Base-by-base conservation (phyloP, 2,329 filamentous ascomycete genomes). In the Fusarium longipes region DNA sequence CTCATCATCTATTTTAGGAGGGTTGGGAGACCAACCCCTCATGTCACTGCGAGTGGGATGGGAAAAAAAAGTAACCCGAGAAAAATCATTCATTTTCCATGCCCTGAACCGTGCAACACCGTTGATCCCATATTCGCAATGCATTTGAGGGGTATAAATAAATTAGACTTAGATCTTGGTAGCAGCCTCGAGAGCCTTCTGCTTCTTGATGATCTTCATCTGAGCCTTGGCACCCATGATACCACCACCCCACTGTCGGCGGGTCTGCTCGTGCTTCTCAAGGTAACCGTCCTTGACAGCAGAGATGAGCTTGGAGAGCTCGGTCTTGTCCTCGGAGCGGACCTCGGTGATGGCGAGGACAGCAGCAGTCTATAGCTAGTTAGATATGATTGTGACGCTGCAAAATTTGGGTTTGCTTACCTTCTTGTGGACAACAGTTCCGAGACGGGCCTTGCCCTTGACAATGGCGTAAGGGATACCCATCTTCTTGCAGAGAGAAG, bases 391-490 rank as follows among this genome's bases (percentile, higher is more conserved):
- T 15, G 11, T n/a, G 7, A 27, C 4, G 18, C 27, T 25, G 11
- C 1, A 7, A n/a, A 7, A 9, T 14, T 18, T 9, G 11, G 15
- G 24, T 8, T 29, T 10, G 11, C 83, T 67, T 78, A 93, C 91
- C 91, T 99, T 99, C 91, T 99, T 97, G 92, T 99, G 95, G 74
- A 99, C 95, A 76, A 99, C 95, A 67, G 96, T 98, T 76, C 96
- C 96, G 78, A 99, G 93, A 85, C 96, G 91, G 75, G 96, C 96
- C 92, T 99, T 99, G 87, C 96, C 96, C 93, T 99, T 99, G 81
- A 99, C 89, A 77, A 99, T 98, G 80, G 94, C 96, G 83, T 98
- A 99, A 72, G 96, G 96, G 76, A 97, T 91, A 86, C 96, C 96
- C 95, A 99, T 99, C 93, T 99, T 99, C 85, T 95, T 92, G 93